These are phyloP conservation scores for Sutorius eximius DNA, from an alignment of 1,284 basidiomycete genomes.

Conservation along the genomic window DNA sequence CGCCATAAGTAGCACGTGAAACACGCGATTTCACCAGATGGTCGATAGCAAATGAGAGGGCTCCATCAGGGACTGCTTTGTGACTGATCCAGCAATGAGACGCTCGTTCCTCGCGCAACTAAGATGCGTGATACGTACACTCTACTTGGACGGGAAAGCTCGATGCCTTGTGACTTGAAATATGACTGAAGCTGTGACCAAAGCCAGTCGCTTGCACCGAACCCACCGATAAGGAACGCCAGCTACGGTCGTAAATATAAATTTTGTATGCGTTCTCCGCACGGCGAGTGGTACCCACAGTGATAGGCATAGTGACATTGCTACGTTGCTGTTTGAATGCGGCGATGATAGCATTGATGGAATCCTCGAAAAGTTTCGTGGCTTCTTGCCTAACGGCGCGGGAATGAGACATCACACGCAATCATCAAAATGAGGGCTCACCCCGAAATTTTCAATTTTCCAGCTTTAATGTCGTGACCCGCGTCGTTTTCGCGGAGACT, in stretches of 20 bases:
- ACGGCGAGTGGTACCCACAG: conserved; percentile 11
- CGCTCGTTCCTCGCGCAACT: too few species aligned
- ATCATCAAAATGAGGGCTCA: conserved; percentile 20
- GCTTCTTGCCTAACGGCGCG: conserved; percentile 28
- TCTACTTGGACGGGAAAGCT: conserved; percentile 16
- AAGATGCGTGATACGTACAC: conserved; percentile 1
- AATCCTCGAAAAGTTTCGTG: conserved; percentile 40
- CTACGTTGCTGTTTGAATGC: conserved; percentile 35
- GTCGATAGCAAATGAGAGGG: conserved; percentile 15
- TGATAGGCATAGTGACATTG: conserved; percentile 19
- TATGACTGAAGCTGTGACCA: conserved; percentile 14
- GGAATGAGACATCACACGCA: conserved; percentile 10
- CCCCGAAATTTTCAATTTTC: conserved; percentile 39
- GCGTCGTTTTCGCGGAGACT: conserved; percentile 35
- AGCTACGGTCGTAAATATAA: conserved; percentile 20
- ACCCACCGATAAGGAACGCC: conserved; percentile 41
- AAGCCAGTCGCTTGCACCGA: conserved; percentile 25
- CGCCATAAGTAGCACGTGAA: conserved; percentile 21
- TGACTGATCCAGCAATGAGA: conserved; percentile 3
- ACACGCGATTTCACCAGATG: conserved; percentile 17
- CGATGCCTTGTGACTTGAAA: conserved; percentile 13
- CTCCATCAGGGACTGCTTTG: conserved; percentile 21
- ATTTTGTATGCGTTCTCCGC: not conserved
- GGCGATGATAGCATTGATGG: conserved; percentile 34
- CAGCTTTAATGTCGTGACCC: conserved; percentile 35